These are phyloP conservation scores for Dactylellina sp. DNA, from an alignment of 2,329 filamentous ascomycete genomes.

Conservation along the genomic window DNA sequence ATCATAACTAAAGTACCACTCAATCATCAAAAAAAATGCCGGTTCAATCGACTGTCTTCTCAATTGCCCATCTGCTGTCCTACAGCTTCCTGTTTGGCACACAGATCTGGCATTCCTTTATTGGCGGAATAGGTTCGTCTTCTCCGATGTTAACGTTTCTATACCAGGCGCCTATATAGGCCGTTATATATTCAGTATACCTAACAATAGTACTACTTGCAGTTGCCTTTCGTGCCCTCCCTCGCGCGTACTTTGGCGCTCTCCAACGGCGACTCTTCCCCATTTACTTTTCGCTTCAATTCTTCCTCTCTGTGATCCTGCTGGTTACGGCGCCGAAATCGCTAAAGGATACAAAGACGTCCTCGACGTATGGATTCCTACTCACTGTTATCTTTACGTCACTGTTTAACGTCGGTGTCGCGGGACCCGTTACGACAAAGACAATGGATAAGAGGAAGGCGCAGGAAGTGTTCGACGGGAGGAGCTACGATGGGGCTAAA, in stretches of 20 bases:
- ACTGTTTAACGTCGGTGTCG: conserved; percentile 62
- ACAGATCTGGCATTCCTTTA: conserved; percentile 88
- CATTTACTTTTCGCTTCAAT: conserved; percentile 88
- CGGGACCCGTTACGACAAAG: conserved; percentile 80
- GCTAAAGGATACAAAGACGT: conserved; percentile 44
- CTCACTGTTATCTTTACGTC: conserved; percentile 38
- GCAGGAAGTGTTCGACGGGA: conserved; percentile 69
- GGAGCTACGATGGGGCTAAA: conserved; percentile 35
- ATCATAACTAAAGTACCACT: too few species aligned
- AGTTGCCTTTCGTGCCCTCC: conserved; percentile 79
- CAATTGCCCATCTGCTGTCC: conserved; percentile 58
- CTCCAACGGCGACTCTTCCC: conserved; percentile 86
- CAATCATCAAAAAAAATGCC: too few species aligned
- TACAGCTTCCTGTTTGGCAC: conserved; percentile 90
- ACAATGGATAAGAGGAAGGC: conserved; percentile 80
- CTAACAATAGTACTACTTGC: conserved; percentile 65
- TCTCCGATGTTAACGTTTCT: too few species aligned
- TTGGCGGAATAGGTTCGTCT: conserved; percentile 65
- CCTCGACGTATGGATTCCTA: conserved; percentile 34
- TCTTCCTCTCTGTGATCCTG: conserved; percentile 77
- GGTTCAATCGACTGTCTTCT: conserved; percentile 56
- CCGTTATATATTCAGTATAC: too few species aligned
- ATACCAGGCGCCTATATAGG: too few species aligned
- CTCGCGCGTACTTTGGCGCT: conserved; percentile 81
- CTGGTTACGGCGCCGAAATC: conserved; percentile 83